Conservation (phyloP, 352 stramenopile species). For the Phytophthora pinifolia region DNA sequence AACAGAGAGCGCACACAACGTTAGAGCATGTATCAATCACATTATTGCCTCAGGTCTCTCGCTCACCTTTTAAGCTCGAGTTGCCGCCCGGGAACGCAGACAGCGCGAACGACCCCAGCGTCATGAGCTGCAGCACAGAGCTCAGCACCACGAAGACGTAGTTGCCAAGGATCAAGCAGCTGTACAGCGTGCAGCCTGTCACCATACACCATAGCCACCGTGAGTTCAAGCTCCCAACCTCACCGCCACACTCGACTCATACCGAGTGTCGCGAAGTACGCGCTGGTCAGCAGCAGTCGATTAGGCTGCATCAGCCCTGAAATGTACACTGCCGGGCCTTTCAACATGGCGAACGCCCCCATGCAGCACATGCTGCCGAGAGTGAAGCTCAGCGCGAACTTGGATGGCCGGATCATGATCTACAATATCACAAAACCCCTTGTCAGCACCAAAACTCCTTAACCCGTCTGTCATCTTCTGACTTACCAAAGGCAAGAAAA, state of each 20-base stretch:
- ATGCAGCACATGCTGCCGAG: constrained; percentile 79
- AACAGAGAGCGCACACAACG: background rate
- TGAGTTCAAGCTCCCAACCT: background rate
- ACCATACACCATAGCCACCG: background rate
- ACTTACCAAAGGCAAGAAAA: constrained; percentile 69
- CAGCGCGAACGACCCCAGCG: constrained; percentile 54
- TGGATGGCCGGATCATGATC: constrained; percentile 80
- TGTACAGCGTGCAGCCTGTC: constrained; percentile 71
- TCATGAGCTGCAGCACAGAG: constrained; percentile 65
- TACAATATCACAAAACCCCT: constrained; percentile 17
- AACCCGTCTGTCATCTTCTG: background rate
- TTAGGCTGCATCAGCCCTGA: constrained; percentile 62
- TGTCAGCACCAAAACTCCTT: background rate
- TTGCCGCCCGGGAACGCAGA: constrained; percentile 65
- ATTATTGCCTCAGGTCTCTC: background rate
- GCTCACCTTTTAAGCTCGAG: constrained; percentile 59
- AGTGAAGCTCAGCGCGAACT: constrained; percentile 84
- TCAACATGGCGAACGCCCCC: constrained; percentile 76
- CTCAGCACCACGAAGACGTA: constrained; percentile 85
- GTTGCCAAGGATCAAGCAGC: constrained; percentile 79
- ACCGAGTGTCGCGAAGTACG: constrained; percentile 78
- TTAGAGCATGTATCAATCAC: background rate
- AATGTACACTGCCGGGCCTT: constrained; percentile 59
- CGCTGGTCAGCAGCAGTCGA: constrained; percentile 58
- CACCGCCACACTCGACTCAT: constrained; percentile 11